Base-by-base conservation (phyloP, 140 eudicot species). In the Senecio squalidus region DNA sequence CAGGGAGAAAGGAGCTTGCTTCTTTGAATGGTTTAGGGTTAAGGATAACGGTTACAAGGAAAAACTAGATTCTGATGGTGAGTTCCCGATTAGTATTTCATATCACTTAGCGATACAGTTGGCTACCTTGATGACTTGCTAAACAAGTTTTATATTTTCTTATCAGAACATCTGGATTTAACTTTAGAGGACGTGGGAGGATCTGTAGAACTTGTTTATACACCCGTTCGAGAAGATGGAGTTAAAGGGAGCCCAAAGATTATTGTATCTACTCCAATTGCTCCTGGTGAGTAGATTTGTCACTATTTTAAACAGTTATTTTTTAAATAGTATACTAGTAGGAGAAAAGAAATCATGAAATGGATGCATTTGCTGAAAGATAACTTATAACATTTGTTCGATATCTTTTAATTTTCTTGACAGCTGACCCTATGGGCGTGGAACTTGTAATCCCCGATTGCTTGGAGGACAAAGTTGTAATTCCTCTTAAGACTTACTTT, bases 211-310 rank as follows among this genome's bases (percentile, higher is more conserved):
- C 76, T 92, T 75, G 66, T 82, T 29, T 92, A 77, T 44, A 84
- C 93, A 34, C 98, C 98, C 54, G 93, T 92, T 15, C 80, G 98
- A 59, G 82, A 57, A 55, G 98, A 92, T 82, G 95, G 95, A 41
- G 72, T 65, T 27, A 79, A 76, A 81, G 98, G 98, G 36, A 66
- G 27, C 60, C 79, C 86, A 29, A 72, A 31, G 64, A 81, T 76
- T 44, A 29, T 84, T 25, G 38, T 77, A 31, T 92, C 98, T 39
- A 27, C 60, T 64, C 83, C 75, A 18, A 68, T 92, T 64, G 55
- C 77, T 47, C 93, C 98, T 9, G 95, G 98, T 86, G 72, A 49
- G 85, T 63, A 58, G 49, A 60, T 70, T 50, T 56, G 64, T 5
- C 55, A 11, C 36, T 49, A 18, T 22, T 36, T 7, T 8, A 41